phyloP scores from a whole-genome alignment of 257 asterid genomes.

The Solanum ossicruentum region DNA sequence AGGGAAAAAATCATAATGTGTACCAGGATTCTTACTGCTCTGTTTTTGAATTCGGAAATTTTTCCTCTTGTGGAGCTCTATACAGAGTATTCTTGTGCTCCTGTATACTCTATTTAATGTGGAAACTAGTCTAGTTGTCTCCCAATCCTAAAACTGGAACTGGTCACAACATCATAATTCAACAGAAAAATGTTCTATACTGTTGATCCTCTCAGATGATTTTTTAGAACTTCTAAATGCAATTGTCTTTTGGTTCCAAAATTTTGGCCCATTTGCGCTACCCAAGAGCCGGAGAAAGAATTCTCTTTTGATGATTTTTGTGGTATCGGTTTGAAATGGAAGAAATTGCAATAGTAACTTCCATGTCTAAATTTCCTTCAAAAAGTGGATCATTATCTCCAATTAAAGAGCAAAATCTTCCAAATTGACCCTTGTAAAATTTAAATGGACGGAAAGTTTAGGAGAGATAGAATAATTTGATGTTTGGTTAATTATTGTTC shows the following conservation, averaged over 20 bases:
- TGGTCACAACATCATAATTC: neutral
- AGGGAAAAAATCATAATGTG: neutral
- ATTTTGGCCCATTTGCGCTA: neutral
- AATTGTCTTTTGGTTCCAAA: neutral
- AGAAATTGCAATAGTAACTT: neutral
- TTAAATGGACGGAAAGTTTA: neutral
- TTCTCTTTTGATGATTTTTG: neutral
- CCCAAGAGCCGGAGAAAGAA: neutral
- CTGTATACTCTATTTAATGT: neutral
- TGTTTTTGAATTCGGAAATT: neutral
- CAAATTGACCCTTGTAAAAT: neutral
- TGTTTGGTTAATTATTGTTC: neutral
- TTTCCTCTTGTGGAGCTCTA: neutral
- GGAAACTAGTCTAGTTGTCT: neutral
- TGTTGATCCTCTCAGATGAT: neutral
- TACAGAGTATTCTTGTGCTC: neutral
- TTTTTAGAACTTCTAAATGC: neutral
- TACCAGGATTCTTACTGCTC: neutral
- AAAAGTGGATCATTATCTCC: neutral
- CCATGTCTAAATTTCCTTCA: neutral
- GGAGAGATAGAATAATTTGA: neutral
- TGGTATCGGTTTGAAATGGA: neutral
- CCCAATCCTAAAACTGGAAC: neutral
- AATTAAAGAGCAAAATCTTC: neutral
- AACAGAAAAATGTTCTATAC: neutral